Evolutionary conservation across 768 basidiomycete species (phyloP).

Genomic region (Mycena pura): DNA sequence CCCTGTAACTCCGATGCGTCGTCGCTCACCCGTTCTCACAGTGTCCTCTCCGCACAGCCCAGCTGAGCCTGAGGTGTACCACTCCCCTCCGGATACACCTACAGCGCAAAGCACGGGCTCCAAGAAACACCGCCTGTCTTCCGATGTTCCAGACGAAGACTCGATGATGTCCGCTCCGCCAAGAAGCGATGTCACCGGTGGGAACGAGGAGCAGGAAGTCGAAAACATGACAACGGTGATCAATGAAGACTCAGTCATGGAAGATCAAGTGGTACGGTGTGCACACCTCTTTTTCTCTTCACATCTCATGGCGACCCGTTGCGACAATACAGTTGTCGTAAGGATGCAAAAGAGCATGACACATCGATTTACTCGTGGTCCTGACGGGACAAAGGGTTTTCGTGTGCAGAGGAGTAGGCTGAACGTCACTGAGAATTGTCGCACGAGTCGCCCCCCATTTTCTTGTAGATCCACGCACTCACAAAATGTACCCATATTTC

Average conservation of each 20-base stretch:
- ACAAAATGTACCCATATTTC: background rate
- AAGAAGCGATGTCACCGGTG: background rate
- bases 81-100: background rate
- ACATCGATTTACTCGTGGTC: constrained; percentile 1
- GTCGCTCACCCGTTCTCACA: background rate
- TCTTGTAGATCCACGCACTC: background rate
- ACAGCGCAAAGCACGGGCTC: background rate
- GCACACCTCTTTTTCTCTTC: background rate
- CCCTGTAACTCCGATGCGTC: background rate
- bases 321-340: background rate
- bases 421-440: background rate
- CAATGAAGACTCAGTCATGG: background rate
- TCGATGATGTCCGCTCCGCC: background rate
- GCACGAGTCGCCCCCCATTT: background rate
- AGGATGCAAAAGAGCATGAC: background rate
- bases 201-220: background rate
- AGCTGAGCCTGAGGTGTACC: background rate
- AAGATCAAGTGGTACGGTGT: background rate
- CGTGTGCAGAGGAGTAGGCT: background rate
- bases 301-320: constrained; percentile 5
- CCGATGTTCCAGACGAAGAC: no score
- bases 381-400: constrained; percentile 8
- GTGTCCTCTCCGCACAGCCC: background rate
- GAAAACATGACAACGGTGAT: background rate
- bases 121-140: background rate